A percentile compares a stretch with the other conserved stretches of the same genome.
phyloP scores from a whole-genome alignment of 306 rosid species.

The Fragaria vesca region DNA sequence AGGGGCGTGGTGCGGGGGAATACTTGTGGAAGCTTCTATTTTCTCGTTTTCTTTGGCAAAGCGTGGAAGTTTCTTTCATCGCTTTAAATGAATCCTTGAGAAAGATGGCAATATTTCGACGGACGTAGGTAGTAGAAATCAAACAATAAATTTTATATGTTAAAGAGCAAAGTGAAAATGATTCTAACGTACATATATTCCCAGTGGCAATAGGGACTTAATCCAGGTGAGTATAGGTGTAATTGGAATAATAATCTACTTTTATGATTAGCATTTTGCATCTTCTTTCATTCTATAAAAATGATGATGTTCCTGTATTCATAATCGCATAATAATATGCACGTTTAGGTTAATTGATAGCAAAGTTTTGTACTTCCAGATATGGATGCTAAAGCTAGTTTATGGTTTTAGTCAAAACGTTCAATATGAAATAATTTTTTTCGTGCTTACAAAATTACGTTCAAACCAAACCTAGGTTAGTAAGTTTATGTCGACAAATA shows the following conservation, averaged over 20 bases:
- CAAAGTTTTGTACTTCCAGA: neutral
- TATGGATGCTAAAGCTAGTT: neutral
- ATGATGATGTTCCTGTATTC: neutral
- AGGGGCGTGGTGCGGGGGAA: neutral
- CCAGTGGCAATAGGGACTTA: neutral
- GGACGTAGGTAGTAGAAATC: neutral
- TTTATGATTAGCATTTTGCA: neutral
- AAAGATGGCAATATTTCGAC: too few relatives aligned
- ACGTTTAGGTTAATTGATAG: neutral
- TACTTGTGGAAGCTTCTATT: neutral
- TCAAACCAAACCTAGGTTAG: neutral
- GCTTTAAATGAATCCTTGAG: neutral
- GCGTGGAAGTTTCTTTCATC: conserved; percentile 18
- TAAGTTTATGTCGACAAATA: too few relatives aligned
- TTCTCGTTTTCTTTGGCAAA: neutral
- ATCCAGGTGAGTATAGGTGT: neutral
- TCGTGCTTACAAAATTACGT: neutral
- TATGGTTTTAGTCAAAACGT: neutral
- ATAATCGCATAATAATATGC: neutral
- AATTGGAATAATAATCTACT: neutral
- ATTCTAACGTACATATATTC: neutral
- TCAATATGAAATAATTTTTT: neutral
- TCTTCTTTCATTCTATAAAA: neutral
- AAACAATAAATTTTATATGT: neutral
- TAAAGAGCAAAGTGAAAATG: neutral